A percentile compares a stretch with the other conserved stretches of the same genome.
Evolutionary conservation across 2,329 filamentous ascomycete genomes (phyloP).

Genomic region (Huntiella decipiens): DNA sequence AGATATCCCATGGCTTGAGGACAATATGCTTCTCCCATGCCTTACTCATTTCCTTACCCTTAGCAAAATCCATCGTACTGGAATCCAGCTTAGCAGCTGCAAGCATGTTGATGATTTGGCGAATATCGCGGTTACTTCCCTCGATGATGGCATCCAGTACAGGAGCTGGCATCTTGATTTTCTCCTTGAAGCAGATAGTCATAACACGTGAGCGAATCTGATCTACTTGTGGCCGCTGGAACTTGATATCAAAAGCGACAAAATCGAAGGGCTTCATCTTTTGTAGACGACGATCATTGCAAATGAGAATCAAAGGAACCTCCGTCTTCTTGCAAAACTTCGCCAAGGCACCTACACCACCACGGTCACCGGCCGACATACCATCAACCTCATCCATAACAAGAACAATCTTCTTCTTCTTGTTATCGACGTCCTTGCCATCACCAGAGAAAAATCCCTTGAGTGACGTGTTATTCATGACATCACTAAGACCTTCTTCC

Average conservation of each 20-base stretch:
- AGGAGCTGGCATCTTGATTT: slow-evolving; percentile 60
- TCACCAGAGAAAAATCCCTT: slow-evolving; percentile 78
- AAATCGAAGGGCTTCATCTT: slow-evolving; percentile 98
- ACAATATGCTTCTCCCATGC: slow-evolving; percentile 97
- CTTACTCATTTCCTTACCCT: slow-evolving; percentile 87
- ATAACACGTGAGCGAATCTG: slow-evolving; percentile 83
- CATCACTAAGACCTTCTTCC: slow-evolving; percentile 69
- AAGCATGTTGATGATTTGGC: slow-evolving; percentile 97
- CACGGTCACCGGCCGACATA: slow-evolving; percentile 93
- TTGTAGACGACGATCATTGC: slow-evolving; percentile 77
- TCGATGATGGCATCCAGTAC: slow-evolving; percentile 91
- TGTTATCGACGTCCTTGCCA: slow-evolving; percentile 56
- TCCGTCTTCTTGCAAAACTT: slow-evolving; percentile 91
- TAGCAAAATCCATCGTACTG: slow-evolving; percentile 58
- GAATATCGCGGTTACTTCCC: slow-evolving; percentile 85
- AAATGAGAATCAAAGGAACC: slow-evolving; percentile 89
- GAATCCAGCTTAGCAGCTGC: slow-evolving; percentile 83
- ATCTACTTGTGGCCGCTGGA: slow-evolving; percentile 75
- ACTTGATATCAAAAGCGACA: slow-evolving; percentile 66
- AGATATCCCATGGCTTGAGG: slow-evolving; percentile 96
- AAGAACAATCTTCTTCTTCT: slow-evolving; percentile 83
- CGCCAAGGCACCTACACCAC: slow-evolving; percentile 83
- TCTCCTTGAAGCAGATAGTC: slow-evolving; percentile 87
- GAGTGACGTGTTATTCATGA: slow-evolving; percentile 83
- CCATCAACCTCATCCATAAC: slow-evolving; percentile 99